Evolutionary conservation across 2,329 filamentous ascomycete species (phyloP), one percentile per base, ranked within the genome.

Genomic region (Hymenotorrendiella dingleyae): DNA sequence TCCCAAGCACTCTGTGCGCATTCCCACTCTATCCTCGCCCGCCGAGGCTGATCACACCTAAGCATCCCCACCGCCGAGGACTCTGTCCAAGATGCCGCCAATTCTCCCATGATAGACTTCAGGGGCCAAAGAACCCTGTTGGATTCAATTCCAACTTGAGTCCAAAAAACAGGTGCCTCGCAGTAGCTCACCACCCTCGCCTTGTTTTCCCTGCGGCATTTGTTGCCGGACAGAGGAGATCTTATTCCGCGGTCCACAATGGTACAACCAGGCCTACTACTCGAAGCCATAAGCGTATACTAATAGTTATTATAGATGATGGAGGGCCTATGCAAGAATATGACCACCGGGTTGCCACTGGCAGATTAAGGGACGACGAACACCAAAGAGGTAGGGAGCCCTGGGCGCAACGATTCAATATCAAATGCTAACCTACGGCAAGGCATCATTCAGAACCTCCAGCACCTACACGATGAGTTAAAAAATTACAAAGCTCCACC

Each of bases 381-480:
- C 86, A 96, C 65, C 93, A 98, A 65, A 73, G 93, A 73, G 82
- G 86, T 89, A 68, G 54, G 69, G 33, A 47, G 26, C 16, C 21
- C 10, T 19, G 14, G 27, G 17, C 20, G 16, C 12, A 9, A 10
- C 6, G 8, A 4, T 6, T 7, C n/a, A 26, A 16, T 22, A 32
- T 12, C 27, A 39, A n/a, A 29, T 39, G 26, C 36, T 39, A 26
- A 39, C 36, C 20, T 29, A 30, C 7, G 8, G 12, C 8, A 39
- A 90, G 87, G 82, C 30, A 91, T 98, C 54, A 90, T 98, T 55
- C 79, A 93, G 61, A 86, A 79, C 57, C 73, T 98, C 5, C 88
- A 98, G 66, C 82, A 90, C 60, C 78, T 98, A 10, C 86, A 96
- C 65, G 80, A 94, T 47, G 86, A 88, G 59, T 74, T 98, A 32